phyloP scores from a whole-genome alignment of 1,139 yeast genomes.

The Saccharomyces hybrid region DNA sequence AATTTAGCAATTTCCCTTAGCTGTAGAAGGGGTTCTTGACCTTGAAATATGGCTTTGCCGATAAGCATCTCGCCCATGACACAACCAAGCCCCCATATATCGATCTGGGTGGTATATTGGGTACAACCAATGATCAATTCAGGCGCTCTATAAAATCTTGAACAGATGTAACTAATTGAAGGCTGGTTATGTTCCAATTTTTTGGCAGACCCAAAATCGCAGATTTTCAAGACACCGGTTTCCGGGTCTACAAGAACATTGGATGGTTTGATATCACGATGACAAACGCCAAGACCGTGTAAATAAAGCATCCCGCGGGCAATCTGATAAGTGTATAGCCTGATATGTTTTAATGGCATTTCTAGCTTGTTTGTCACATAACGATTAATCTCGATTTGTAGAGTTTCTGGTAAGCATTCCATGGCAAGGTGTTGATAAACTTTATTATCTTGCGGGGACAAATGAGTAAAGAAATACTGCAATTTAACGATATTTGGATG shows the following conservation, averaged over 20 bases:
- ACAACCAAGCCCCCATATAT: slow-evolving; percentile 83
- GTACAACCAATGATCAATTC: slow-evolving; percentile 74
- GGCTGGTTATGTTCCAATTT: slow-evolving; percentile 67
- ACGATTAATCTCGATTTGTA: slow-evolving; percentile 65
- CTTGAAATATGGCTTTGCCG: slow-evolving; percentile 78
- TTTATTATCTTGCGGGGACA: slow-evolving; percentile 48
- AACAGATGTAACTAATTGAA: slow-evolving; percentile 70
- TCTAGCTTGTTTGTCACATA: slow-evolving; percentile 56
- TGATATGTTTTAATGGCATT: slow-evolving; percentile 66
- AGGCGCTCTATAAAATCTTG: slow-evolving; percentile 77
- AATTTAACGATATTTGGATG: slow-evolving; percentile 73
- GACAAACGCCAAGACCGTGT: slow-evolving; percentile 73
- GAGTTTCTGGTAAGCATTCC: slow-evolving; percentile 79
- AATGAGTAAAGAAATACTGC: slow-evolving; percentile 59
- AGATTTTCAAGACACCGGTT: slow-evolving; percentile 58
- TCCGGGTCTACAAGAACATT: slow-evolving; percentile 68
- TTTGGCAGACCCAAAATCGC: slow-evolving; percentile 81
- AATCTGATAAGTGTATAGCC: slow-evolving; percentile 71
- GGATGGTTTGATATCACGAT: slow-evolving; percentile 76
- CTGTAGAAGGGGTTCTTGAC: slow-evolving; percentile 66
- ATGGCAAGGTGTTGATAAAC: slow-evolving; percentile 72
- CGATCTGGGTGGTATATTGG: slow-evolving; percentile 68
- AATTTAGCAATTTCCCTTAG: slow-evolving; percentile 69
- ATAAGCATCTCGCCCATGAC: slow-evolving; percentile 77
- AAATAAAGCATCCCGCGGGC: slow-evolving; percentile 76